Conservation (phyloP, 306 rosid species). For the Lotus japonicus region DNA sequence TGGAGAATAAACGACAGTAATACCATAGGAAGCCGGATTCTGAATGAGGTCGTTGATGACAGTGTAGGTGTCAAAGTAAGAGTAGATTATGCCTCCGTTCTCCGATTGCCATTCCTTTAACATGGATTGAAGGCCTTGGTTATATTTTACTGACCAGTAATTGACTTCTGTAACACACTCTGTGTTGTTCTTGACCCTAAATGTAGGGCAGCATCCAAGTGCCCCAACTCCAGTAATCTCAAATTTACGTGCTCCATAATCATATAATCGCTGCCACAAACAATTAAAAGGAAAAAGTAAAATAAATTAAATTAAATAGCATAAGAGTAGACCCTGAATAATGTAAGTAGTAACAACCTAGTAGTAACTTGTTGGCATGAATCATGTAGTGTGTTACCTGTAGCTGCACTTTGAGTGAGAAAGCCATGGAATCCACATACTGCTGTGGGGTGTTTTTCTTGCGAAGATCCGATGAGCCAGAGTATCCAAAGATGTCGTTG, state of each 20-base stretch:
- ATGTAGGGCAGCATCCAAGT: constrained; percentile 66
- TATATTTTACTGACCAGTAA: constrained; percentile 37
- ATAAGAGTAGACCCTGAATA: background rate
- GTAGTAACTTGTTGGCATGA: background rate
- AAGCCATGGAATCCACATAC: constrained; percentile 41
- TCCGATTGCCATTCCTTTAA: constrained; percentile 39
- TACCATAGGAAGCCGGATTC: constrained; percentile 52
- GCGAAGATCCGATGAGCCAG: constrained; percentile 30
- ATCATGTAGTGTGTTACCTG: constrained; percentile 29
- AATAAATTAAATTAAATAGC: no score
- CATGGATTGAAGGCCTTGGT: constrained; percentile 43
- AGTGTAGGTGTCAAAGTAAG: constrained; percentile 58
- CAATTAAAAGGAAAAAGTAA: no score
- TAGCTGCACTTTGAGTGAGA: constrained; percentile 40
- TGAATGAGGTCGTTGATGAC: constrained; percentile 39
- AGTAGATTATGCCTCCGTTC: constrained; percentile 35
- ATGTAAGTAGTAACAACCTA: background rate
- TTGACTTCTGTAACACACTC: constrained; percentile 50
- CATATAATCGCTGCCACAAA: constrained; percentile 48
- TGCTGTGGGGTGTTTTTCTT: constrained; percentile 38
- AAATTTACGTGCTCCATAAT: constrained; percentile 61
- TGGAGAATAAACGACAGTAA: background rate
- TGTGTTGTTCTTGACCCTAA: constrained; percentile 38
- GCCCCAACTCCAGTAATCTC: constrained; percentile 47
- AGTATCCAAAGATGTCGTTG: constrained; percentile 69